Base-by-base conservation (phyloP, 768 basidiomycete species). In the Tubosaeta brunneosetosa region DNA sequence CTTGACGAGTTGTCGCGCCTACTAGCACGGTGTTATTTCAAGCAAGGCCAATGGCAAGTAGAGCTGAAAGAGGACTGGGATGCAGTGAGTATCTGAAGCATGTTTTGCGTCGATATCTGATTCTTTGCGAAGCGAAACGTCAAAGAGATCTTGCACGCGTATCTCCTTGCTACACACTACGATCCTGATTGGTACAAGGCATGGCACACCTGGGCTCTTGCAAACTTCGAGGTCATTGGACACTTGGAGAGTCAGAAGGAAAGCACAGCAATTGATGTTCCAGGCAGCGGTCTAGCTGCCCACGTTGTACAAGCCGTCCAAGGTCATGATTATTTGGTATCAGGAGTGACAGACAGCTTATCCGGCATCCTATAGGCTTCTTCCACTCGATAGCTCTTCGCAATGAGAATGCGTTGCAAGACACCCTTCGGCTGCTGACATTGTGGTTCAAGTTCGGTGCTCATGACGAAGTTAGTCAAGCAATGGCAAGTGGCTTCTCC, bases 181-280 rank as follows among this genome's bases (percentile, higher is more conserved):
- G 95, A 98, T 66, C 83, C 88, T 4, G 77, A 79, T n/a, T 99
- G 97, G 97, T 97, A 97, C 71, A 97, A 99, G 67, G 97, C 95
- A 16, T 98, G 94, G 94, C 97, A 99, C 64, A 93, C 92, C 1
- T 99, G 94, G 93, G 95, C 97, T 2, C 75, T 98, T 49, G 88
- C 94, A 3, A 97, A 98, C 69, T 94, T 97, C 58, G 93, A 97
- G 50, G 91, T 97, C 56, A 84, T 98, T 55, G 78, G 80, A 26
- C 81, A 87, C 61, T 74, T 95, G 61, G 93, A 95, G 66, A 78
- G 72, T 40, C 83, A 83, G 61, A 72, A 69, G 31, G 81, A 83
- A 55, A 76, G 73, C 43, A 79, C 79, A 52, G 72, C 75, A 19
- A 68, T 73, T 10, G 86, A 88, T 49, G 65, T 86, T 11, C 79